Conservation (phyloP, 148 eudicot species). For the Cornus florida region DNA sequence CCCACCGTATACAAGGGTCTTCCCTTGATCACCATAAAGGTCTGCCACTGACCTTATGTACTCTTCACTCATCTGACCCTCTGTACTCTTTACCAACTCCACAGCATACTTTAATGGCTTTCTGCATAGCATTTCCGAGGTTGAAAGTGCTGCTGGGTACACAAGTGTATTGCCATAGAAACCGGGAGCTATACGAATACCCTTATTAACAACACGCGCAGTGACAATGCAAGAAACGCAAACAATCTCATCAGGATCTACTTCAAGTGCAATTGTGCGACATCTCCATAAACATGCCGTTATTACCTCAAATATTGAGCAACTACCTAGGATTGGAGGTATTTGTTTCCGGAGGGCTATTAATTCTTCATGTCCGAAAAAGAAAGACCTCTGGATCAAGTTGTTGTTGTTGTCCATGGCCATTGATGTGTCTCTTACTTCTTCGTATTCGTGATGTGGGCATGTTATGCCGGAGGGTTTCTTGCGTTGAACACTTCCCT, state of each 20-base stretch:
- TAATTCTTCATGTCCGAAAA: constrained; percentile 16
- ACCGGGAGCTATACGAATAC: constrained; percentile 12
- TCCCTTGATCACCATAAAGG: constrained; percentile 31
- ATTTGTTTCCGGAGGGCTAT: constrained; percentile 3
- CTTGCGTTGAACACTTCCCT: constrained; percentile 22
- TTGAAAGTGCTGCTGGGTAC: constrained; percentile 25
- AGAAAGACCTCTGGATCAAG: constrained; percentile 11
- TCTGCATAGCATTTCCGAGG: constrained; percentile 18
- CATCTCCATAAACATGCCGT: constrained; percentile 51
- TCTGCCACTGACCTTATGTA: constrained; percentile 44
- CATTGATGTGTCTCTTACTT: constrained; percentile 11
- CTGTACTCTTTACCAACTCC: constrained; percentile 33
- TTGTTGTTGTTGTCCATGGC: background rate
- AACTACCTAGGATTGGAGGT: background rate
- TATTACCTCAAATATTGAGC: constrained; percentile 35
- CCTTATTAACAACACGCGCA: constrained; percentile 18
- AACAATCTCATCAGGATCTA: constrained; percentile 34
- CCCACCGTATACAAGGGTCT: constrained; percentile 29
- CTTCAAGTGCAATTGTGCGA: constrained; percentile 43
- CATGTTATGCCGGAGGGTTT: constrained; percentile 13
- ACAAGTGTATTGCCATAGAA: constrained; percentile 13
- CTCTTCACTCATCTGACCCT: constrained; percentile 32
- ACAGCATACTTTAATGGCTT: constrained; percentile 40
- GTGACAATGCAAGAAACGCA: constrained; percentile 26
- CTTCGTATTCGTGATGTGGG: constrained; percentile 13